Evolutionary conservation across 768 basidiomycete species (phyloP), one percentile per base, ranked within the genome.

Genomic region (Xerocomellus intermedius): DNA sequence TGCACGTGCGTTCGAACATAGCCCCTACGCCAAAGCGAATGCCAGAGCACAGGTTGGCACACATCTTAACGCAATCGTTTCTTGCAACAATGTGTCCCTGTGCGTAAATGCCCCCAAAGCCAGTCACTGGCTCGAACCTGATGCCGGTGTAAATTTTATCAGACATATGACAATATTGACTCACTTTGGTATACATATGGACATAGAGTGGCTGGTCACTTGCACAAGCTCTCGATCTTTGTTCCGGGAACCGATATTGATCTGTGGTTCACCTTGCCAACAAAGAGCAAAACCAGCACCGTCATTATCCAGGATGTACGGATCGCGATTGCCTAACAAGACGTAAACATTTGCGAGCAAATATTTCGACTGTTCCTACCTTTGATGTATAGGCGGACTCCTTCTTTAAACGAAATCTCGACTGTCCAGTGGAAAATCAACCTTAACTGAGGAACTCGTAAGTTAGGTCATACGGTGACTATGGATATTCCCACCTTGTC

Each of bases 251-350:
- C 84, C 89, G 50, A 97, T 81, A 2, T 80, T 75, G 43, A 95
- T 73, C 46, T 80, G 79, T 5, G 93, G 84, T 62, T 81, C 79
- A 49, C 91, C 92, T 64, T 81, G 78, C 89, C 91, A 97, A 38
- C 86, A 85, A 16, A 96, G 76, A 9, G 86, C 88, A 67, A 97
- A 95, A 1, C 95, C 95, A 30, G 94, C 87, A 3, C 94, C 95
- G 50, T 77, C 73, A 21, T 82, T 86, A 36, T 76, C 70, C 13
- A 91, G 74, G 26, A 79, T 73, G 63, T 93, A 87, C 1, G 95
- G 94, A 73, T 94, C 86, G 8, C 87, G 85, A 22, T 84, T 84
- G 48, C 95, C 94, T 95, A 47, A 44, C 33, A 24, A 37, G 28
- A 24, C 21, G 24, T 74, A 39, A 62, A 37, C 10, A 28, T 14